Base-by-base conservation (phyloP, 176 grass and related monocot species). In the Aechmea fasciata region DNA sequence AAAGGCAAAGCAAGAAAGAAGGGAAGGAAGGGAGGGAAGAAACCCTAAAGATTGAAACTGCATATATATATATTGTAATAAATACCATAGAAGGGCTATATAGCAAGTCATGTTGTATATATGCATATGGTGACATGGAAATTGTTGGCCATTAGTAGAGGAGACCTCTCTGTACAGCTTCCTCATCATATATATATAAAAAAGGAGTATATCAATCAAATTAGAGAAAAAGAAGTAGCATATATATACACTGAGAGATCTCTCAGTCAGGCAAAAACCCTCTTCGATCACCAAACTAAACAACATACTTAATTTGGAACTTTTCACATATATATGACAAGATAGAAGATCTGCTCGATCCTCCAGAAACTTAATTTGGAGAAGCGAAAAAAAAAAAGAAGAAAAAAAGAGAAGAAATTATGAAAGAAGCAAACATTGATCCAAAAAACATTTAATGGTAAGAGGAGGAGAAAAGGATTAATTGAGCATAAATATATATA, bases 21-120 rank as follows among this genome's bases (percentile, higher is more conserved):
- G 48, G 15, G 51, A 53, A 70, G 55, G 59, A 48, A 47, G 52
- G 47, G 70, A 65, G 52, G 47, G 70, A 65, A 28, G 66, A 72
- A 72, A 79, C 57, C 77, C 68, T 79, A 66, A 57, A 23, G 48
- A 26, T 65, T 65, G 11, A 62, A 64, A 51, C 11, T 24, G 71
- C 68, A 57, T 23, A 62, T 64, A 57, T 23, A 62, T 64, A 18
- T 18, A 61, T 61, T 61, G 20, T 3, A 18, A 61, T 22, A 10
- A 18, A 61, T 61, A 61, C 55, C 4, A 41, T 7, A 41, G 33
- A 61, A 61, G 13, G 5, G 15, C 17, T 61, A 23, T 23, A 23
- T 23, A 22, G 14, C 52, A 9, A 18, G 55, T 10, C 20, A 61
- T 15, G 14, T 22, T 61, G 15, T 61, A 22, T 61, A 7, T 61